Base-by-base conservation (phyloP, 2,329 filamentous ascomycete species). In the Calonectria ilicicola region DNA sequence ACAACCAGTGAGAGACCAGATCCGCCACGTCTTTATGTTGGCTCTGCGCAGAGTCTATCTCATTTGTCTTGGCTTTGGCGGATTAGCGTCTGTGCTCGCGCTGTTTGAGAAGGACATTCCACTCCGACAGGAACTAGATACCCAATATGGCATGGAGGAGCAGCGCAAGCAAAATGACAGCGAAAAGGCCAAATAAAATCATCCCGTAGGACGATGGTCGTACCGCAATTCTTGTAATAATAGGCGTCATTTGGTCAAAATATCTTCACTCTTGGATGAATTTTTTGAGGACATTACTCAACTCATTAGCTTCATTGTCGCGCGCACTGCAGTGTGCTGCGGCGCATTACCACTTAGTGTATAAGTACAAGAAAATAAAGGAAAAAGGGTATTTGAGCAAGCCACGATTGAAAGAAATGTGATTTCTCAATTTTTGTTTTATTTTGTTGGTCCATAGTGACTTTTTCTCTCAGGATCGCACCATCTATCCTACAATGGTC, bases 61-160 rank as follows among this genome's bases (percentile, higher is more conserved):
- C 0, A 76, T 81, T 10, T 72, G 72, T 2, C 66, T 79, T 8
- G 73, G 74, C 0, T 78, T 82, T 35, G 63, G 74, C 0, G 78
- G 75, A 0, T 14, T 78, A 17, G 75, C 72, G 0, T 76, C 81
- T 23, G 10, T 81, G 1, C 56, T 82, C 1, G 70, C 78, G 4
- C 15, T 81, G 14, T 74, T 82, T 35, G 81, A 82, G 51, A 75
- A 75, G 51, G 74, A 82, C 14, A 56, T 82, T 8, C 60, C 75
- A 1, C 51, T 83, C 12, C 69, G 81, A 2, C 76, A 75, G 23
- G 77, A 80, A 6, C 66, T 82, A 19, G 76, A 82, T 19, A 82
- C 80, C 0, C 69, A 81, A 32, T 82, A 75, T 63, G 80, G 81
- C 2, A 47, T 82, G 12, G 75, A 80, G 46, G 65, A 76, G n/a